A percentile compares a stretch with the other conserved stretches of the same genome.
Evolutionary conservation across 208 protist species (phyloP).

Genomic region (Leishmania lainsoni): DNA sequence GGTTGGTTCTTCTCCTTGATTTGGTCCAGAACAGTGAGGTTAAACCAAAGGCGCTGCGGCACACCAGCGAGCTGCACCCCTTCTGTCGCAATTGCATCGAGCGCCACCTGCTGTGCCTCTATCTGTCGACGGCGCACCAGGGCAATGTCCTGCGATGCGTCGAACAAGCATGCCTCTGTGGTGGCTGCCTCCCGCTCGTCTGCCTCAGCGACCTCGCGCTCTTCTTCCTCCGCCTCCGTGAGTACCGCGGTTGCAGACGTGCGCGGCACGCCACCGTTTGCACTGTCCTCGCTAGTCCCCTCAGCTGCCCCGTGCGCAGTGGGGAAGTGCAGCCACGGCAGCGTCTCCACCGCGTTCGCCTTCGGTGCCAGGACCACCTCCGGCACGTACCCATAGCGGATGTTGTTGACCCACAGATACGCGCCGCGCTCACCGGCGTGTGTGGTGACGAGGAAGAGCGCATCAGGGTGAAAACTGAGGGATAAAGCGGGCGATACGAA

Average conservation of each 20-base stretch:
- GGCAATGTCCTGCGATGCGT: slow-evolving; percentile 65
- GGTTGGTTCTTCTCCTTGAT: slow-evolving; percentile 92
- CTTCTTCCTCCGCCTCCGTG: slow-evolving; percentile 30
- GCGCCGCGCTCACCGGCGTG: slow-evolving; percentile 84
- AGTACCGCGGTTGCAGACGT: slow-evolving; percentile 7
- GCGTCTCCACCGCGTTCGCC: slow-evolving; percentile 36
- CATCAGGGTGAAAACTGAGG: slow-evolving; percentile 86
- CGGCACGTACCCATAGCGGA: slow-evolving; percentile 88
- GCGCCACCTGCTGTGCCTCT: slow-evolving; percentile 37
- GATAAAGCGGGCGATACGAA: slow-evolving; percentile 70
- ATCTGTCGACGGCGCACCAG: slow-evolving; percentile 47
- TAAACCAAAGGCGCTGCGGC: slow-evolving; percentile 75
- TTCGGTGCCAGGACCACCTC: slow-evolving; percentile 69
- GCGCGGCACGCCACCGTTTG: slow-evolving; percentile 2
- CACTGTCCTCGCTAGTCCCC: slow-evolving; percentile 30
- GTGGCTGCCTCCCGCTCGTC: slow-evolving; percentile 31
- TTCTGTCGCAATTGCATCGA: slow-evolving; percentile 60
- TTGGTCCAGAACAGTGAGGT: slow-evolving; percentile 84
- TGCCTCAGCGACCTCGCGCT: slow-evolving; percentile 22
- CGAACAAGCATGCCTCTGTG: slow-evolving; percentile 64
- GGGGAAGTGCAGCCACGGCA: slow-evolving; percentile 83
- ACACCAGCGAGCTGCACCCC: slow-evolving; percentile 74
- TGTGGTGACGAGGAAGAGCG: slow-evolving; percentile 83
- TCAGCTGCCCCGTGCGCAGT: slow-evolving; percentile 66
- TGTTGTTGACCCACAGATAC: slow-evolving; percentile 89